Base-by-base conservation (phyloP, 2,329 filamentous ascomycete genomes). In the Whalleya microplaca region DNA sequence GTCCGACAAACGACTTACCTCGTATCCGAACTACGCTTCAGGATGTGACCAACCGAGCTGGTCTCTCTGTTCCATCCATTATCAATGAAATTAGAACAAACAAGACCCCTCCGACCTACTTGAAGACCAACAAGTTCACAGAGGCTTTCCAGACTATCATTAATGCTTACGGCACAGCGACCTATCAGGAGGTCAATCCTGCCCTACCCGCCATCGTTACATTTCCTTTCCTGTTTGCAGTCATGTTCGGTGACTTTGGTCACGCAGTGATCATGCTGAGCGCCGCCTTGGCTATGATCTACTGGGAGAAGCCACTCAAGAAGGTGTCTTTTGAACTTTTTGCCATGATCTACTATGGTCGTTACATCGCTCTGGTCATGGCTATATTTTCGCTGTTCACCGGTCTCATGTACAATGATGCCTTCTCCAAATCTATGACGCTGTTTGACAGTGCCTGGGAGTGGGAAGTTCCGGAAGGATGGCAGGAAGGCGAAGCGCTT, bases 171-270 rank as follows among this genome's bases (percentile, higher is more conserved):
- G 96, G 95, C 71, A 97, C 95, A 42, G 91, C 95, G 58, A 98
- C 96, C 64, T 99, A 99, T 76, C 90, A 90, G 66, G 95, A 99
- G 78, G 90, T 97, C 74, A 99, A 99, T 77, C 95, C 95, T 55
- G 94, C 92, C 60, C 83, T 99, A 20, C 94, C 94, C 40, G 95
- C 96, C 49, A 92, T 98, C 65, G 88, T 99, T 62, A 99, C 95
- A 5, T 99, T 99, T 76, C 95, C 96, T n/a, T 99, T 99, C 81
- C 82, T 99, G 61, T 99, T 99, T 72, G 95, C 95, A 48, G 95
- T 99, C 84, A 99, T 99, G 95, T 99, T 99, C 72, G 96, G 95
- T 80, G 95, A 99, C 76, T 88, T 96, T 56, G 96, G 95, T 49
- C 95, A 99, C 71, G 95, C 94, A 64, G 75, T 88, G 64, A 90